Percentiles rank a stretch among this genome's conserved stretches.
phyloP scores from a whole-genome alignment of 148 eudicot genomes.

The Rhododendron griersonianum region DNA sequence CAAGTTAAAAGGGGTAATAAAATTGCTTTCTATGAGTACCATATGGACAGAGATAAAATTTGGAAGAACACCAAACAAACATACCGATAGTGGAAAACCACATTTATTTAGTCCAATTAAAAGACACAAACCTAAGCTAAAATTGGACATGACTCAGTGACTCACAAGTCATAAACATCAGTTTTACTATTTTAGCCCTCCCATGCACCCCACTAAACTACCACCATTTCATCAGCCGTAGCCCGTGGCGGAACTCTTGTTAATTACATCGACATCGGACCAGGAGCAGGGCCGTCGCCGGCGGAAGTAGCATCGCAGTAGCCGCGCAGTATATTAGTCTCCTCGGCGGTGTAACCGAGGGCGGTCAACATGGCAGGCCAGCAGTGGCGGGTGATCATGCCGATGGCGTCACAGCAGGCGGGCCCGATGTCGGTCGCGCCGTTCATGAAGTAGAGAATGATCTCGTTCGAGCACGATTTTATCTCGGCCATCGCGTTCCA shows the following conservation, averaged over 20 bases:
- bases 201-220: not conserved
- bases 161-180: not conserved
- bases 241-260: not conserved
- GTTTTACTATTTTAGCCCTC: not conserved
- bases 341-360: conserved; percentile 6
- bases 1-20: too few relatives aligned
- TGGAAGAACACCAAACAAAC: not conserved
- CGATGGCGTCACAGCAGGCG: not conserved
- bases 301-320: not conserved
- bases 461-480: conserved; percentile 9
- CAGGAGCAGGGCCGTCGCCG: not conserved
- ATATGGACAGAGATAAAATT: not conserved
- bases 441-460: conserved; percentile 5
- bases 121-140: not conserved
- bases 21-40: too few relatives aligned
- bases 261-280: not conserved
- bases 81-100: not conserved
- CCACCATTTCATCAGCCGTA: not conserved
- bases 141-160: not conserved
- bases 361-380: conserved; percentile 1
- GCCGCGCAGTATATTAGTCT: not conserved
- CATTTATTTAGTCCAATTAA: not conserved
- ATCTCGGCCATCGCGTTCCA: not conserved
- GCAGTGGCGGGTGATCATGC: conserved; percentile 1
- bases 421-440: conserved; percentile 5